These are phyloP conservation scores for Aspergillus sp. DNA, from an alignment of 2,329 filamentous ascomycete species.

Conservation along the genomic window DNA sequence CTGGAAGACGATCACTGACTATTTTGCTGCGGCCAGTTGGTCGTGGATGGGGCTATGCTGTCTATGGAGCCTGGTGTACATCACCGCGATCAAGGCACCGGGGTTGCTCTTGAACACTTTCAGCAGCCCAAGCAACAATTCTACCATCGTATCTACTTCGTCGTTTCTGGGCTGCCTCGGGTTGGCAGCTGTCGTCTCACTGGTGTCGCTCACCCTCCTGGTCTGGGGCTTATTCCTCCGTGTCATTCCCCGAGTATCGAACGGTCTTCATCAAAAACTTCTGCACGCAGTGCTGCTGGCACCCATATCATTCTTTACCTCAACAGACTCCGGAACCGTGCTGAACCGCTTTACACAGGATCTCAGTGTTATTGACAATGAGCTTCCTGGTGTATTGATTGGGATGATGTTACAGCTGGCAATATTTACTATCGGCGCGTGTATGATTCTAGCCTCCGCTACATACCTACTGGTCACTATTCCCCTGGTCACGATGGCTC, in stretches of 20 bases:
- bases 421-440: no score
- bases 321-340: not conserved
- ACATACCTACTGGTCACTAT: not conserved
- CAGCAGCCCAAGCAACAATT: no score
- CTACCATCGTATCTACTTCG: no score
- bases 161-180: no score
- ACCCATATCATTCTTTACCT: not conserved
- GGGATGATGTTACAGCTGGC: no score
- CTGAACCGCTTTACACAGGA: not conserved
- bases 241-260: not conserved
- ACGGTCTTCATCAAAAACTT: not conserved
- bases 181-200: not conserved
- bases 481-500: not conserved
- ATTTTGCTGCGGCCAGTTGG: no score
- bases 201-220: not conserved
- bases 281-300: conserved; percentile 8
- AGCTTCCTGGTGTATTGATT: not conserved
- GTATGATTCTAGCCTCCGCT: not conserved
- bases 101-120: not conserved
- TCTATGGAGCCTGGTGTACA: not conserved
- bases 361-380: not conserved
- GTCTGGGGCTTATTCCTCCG: not conserved
- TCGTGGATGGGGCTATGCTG: not conserved
- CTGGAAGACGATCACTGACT: no score
- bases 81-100: not conserved